phyloP scores from a whole-genome alignment of 208 protist genomes.

The Acanthamoeba polyphaga region DNA sequence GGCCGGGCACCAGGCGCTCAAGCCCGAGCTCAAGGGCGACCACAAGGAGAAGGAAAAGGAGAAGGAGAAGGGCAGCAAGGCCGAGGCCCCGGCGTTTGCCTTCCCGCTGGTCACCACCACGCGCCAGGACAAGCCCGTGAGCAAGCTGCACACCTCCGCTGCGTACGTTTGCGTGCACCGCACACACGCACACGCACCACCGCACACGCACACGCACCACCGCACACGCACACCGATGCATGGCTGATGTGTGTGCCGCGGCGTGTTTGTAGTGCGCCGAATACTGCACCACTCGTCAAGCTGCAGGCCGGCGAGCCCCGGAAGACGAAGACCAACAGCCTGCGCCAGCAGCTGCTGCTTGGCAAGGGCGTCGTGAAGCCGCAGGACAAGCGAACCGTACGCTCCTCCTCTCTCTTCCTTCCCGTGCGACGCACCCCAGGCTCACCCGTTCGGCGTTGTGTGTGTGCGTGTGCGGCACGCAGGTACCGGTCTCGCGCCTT shows the following conservation, averaged over 20 bases:
- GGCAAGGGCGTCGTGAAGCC: slow-evolving; percentile 37
- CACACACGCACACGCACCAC: not conserved
- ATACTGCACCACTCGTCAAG: not conserved
- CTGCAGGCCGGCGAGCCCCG: not conserved
- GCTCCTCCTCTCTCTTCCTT: not conserved
- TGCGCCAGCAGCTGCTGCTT: slow-evolving; percentile 14
- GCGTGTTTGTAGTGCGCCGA: not conserved
- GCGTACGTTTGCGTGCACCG: not conserved
- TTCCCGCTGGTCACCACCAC: not conserved
- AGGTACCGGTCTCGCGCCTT: slow-evolving; percentile 14
- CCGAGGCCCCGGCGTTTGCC: not conserved
- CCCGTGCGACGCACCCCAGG: not conserved
- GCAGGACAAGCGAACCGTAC: slow-evolving; percentile 22
- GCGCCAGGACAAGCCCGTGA: not conserved
- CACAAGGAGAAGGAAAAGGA: not conserved
- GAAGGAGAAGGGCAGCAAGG: not conserved
- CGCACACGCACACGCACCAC: not conserved
- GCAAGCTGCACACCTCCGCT: not conserved
- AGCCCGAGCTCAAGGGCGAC: not conserved
- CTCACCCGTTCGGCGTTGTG: not conserved
- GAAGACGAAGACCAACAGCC: slow-evolving; percentile 28
- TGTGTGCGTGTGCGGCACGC: not conserved
- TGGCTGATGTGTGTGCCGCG: not conserved
- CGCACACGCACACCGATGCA: not conserved
- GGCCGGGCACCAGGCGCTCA: not conserved